phyloP scores from a whole-genome alignment of 148 eudicot species.

The Rhododendron vialii region DNA sequence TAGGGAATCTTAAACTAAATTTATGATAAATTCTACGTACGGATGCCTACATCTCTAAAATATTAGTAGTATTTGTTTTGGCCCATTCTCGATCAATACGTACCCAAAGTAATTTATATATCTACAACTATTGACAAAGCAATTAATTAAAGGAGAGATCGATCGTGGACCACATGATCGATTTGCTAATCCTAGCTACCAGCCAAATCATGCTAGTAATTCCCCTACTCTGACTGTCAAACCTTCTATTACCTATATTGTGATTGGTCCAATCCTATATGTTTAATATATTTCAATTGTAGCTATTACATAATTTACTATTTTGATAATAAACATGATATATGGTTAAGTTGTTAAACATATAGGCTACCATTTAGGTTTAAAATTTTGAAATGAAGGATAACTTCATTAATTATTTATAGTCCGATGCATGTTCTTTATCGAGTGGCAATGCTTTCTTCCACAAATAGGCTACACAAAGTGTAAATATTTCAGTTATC shows the following conservation, averaged over 20 bases:
- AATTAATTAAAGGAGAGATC: not conserved
- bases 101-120: not conserved
- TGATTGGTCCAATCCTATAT: not conserved
- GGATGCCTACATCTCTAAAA: not conserved
- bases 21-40: not conserved
- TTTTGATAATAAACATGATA: not conserved
- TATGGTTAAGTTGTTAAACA: too few relatives aligned
- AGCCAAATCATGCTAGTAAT: not conserved
- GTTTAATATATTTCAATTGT: not conserved
- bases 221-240: not conserved
- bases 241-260: not conserved
- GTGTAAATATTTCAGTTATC: not conserved
- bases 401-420: not conserved
- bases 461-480: not conserved
- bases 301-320: not conserved
- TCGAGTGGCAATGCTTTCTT: not conserved
- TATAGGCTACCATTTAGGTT: not conserved
- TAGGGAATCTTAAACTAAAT: not conserved
- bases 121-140: not conserved
- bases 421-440: not conserved
- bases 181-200: slow-evolving; percentile 15
- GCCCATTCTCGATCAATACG: too few relatives aligned
- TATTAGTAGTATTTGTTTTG: too few relatives aligned
- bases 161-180: not conserved
- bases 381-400: not conserved